Percentiles rank a stretch among this genome's conserved stretches.
Conservation (phyloP, 2,329 filamentous ascomycete species). For the Ascochyta koolunga region DNA sequence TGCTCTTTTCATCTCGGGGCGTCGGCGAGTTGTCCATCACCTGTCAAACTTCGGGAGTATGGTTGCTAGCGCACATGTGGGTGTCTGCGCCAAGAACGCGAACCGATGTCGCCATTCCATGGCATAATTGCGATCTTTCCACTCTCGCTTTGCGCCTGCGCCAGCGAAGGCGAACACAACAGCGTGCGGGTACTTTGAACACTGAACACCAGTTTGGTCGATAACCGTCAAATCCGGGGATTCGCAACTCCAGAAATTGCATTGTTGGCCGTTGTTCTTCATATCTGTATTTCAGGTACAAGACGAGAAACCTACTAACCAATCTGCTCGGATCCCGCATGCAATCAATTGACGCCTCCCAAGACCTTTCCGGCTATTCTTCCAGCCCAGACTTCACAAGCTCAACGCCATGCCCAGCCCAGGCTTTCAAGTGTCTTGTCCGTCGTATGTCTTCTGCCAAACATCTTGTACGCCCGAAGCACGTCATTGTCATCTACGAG, state of each 20-base stretch:
- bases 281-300: background rate
- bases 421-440: slow-evolving; percentile 32
- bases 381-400: slow-evolving; percentile 39
- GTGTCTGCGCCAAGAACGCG: slow-evolving; percentile 10
- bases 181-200: background rate
- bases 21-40: background rate
- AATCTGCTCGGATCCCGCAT: slow-evolving; percentile 12
- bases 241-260: background rate
- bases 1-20: background rate
- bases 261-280: background rate
- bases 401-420: slow-evolving; percentile 29
- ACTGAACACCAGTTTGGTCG: background rate
- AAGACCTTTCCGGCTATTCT: slow-evolving; percentile 21
- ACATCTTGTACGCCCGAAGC: slow-evolving; percentile 21
- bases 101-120: slow-evolving; percentile 16
- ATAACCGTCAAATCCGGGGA: slow-evolving; percentile 2
- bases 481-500: slow-evolving; percentile 25
- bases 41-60: background rate
- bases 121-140: slow-evolving; percentile 16
- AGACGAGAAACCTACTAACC: slow-evolving; percentile 13
- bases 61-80: slow-evolving; percentile 5
- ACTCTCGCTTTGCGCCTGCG: slow-evolving; percentile 2
- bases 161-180: background rate
- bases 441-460: slow-evolving; percentile 14
- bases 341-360: slow-evolving; percentile 23